phyloP scores from a whole-genome alignment of 805 yeast species.

The Vanderwaltozyma verrucispora region DNA sequence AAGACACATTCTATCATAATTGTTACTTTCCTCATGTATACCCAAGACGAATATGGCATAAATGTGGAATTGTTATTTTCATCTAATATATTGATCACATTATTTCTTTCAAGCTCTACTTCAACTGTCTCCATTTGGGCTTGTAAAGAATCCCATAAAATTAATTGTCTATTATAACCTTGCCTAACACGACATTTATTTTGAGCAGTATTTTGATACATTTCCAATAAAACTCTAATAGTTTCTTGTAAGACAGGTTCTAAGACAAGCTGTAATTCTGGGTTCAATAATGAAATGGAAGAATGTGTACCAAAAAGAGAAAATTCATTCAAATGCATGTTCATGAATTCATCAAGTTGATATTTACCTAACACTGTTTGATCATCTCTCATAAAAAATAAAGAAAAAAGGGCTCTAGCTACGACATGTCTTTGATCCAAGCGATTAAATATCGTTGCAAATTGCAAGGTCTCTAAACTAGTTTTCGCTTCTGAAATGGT shows the following conservation, averaged over 20 bases:
- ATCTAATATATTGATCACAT: conserved; percentile 6
- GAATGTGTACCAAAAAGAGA: conserved; percentile 12
- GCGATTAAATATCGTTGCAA: conserved; percentile 28
- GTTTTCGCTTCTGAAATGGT: conserved; percentile 24
- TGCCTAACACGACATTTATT: conserved; percentile 83
- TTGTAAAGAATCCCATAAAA: conserved; percentile 71
- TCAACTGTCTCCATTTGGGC: conserved; percentile 64
- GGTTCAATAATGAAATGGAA: neutral
- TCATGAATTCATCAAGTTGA: conserved; percentile 29
- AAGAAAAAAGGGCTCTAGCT: conserved; percentile 54
- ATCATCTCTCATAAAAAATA: conserved; percentile 54
- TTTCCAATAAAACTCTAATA: conserved; percentile 36
- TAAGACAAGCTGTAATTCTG: conserved; percentile 4
- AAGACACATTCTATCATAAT: conserved; percentile 65
- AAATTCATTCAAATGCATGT: conserved; percentile 36
- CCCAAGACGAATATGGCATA: conserved; percentile 62
- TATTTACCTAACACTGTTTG: conserved; percentile 45
- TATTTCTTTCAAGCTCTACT: conserved; percentile 19
- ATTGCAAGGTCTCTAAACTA: conserved; percentile 24
- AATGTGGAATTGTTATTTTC: conserved; percentile 29
- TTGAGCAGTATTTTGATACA: conserved; percentile 39
- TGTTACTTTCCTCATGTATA: conserved; percentile 53
- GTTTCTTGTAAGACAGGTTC: conserved; percentile 32
- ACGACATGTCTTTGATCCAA: conserved; percentile 31
- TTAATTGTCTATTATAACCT: conserved; percentile 44